Evolutionary conservation across 306 rosid species (phyloP).

Genomic region (Lathyrus tuberosus): DNA sequence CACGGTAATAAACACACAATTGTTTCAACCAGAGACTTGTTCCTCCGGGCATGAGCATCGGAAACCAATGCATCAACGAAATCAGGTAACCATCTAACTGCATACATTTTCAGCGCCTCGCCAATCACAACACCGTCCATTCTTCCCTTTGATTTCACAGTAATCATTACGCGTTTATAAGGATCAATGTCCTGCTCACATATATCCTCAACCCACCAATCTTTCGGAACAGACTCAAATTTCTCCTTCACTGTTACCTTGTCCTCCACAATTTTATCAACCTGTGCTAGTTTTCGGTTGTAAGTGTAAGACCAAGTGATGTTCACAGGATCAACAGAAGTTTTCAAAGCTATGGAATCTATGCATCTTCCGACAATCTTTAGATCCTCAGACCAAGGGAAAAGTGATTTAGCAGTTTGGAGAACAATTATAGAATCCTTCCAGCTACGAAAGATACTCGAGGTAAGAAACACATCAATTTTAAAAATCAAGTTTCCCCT

Average conservation of each 20-base stretch:
- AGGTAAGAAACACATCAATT: too few species aligned
- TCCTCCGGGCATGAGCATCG: too few species aligned
- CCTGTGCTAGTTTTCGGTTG: conserved; percentile 73
- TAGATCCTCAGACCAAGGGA: conserved; percentile 93
- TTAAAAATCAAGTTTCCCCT: too few species aligned
- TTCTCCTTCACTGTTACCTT: conserved; percentile 51
- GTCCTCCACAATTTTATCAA: conserved; percentile 63
- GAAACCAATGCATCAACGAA: too few species aligned
- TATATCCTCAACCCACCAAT: conserved; percentile 99
- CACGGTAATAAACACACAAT: too few species aligned
- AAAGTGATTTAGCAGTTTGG: conserved; percentile 81
- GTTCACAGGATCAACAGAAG: conserved; percentile 76
- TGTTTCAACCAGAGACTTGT: too few species aligned
- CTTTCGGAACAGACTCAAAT: conserved; percentile 72
- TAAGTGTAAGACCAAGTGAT: conserved; percentile 92
- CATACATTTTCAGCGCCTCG: too few species aligned
- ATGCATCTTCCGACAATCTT: conserved; percentile 91
- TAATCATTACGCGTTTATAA: conserved; percentile 77
- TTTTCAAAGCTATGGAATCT: conserved; percentile 92
- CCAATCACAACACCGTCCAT: conserved; percentile 90
- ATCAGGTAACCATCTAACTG: too few species aligned
- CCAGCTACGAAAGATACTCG: conserved; percentile 95
- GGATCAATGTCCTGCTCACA: conserved; percentile 93
- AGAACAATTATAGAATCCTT: conserved; percentile 95
- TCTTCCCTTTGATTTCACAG: conserved; percentile 92